Percentiles rank a stretch among this genome's conserved stretches.
Evolutionary conservation across 768 basidiomycete species (phyloP).

Genomic region (Collybiopsis confluens): DNA sequence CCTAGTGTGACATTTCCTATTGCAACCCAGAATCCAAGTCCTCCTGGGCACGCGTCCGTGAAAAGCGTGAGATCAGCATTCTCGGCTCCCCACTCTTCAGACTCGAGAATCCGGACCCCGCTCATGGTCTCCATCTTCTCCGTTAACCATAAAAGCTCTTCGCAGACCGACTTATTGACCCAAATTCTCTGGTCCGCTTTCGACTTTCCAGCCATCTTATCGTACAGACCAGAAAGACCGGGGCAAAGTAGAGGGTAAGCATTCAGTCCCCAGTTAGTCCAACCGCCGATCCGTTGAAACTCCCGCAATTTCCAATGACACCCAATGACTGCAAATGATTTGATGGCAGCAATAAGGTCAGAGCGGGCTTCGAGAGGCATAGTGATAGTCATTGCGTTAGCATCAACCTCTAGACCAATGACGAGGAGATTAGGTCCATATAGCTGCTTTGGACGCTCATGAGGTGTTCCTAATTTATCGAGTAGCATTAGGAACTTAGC

Average conservation of each 20-base stretch:
- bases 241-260: constrained; percentile 32
- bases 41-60: constrained; percentile 18
- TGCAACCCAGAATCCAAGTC: constrained; percentile 18
- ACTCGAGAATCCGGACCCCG: constrained; percentile 10
- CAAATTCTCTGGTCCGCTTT: not conserved
- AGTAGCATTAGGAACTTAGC: constrained; percentile 21
- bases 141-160: not conserved
- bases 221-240: constrained; percentile 26
- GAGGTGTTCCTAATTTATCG: constrained; percentile 25
- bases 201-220: constrained; percentile 26
- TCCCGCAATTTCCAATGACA: constrained; percentile 9
- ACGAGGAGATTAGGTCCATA: constrained; percentile 16
- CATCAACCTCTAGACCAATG: constrained; percentile 26
- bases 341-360: too few species aligned
- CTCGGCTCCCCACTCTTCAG: constrained; percentile 5
- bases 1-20: not conserved
- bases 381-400: constrained; percentile 15
- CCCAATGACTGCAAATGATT: too few species aligned
- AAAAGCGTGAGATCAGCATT: constrained; percentile 12
- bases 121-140: not conserved
- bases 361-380: not conserved
- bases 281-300: constrained; percentile 28
- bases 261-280: constrained; percentile 38
- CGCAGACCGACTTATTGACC: not conserved
- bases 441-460: constrained; percentile 26